Evolutionary conservation across 2,329 filamentous ascomycete genomes (phyloP), one percentile per base, ranked within the genome.

Genomic region (Cladosporium sp.): DNA sequence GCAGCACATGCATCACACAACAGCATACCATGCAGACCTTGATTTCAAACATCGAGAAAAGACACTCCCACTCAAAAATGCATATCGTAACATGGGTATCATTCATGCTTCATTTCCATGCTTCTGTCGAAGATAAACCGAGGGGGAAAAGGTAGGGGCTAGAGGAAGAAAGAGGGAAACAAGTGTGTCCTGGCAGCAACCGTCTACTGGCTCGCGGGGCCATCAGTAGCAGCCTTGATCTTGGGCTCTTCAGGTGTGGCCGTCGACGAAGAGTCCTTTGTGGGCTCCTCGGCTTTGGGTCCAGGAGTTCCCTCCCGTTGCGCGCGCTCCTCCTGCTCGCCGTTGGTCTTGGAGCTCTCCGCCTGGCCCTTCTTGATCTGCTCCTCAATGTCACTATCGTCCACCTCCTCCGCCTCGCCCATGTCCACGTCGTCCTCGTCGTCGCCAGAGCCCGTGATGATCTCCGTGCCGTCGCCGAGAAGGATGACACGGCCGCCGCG

Each of bases 401-500:
- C 86, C 75, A 96, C 92, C 77, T 92, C 90, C 66, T 77, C 75
- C 10, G 72, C 75, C 52, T 75, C 74, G 65, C 73, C 74, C 73
- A 93, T 89, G 78, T 97, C 92, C 80, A 97, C 96, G 89, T 97
- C 94, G 74, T 97, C 93, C 21, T 46, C 40, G 66, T 77, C 75
- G 59, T 75, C 89, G 77, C 91, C 91, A 29, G 56, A 40, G 79
- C 95, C 92, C 72, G 92, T 92, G 75, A 93, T 84, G 77, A 96
- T 88, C 83, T 97, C 93, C 75, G 92, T 96, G 74, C 94, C 95
- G 82, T 98, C 93, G 71, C 94, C 93, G 72, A 99, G 87, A 77
- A 97, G 89, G 79, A 98, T 98, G 78, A 97, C 93, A 73, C 93
- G 89, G 72, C 93, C 92, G 66, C 83, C 81, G 78, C 88, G 87